Percentiles rank a stretch among this genome's conserved stretches.
These are phyloP conservation scores for Drechslerella coelobrocha DNA, from an alignment of 2,329 filamentous ascomycete species.

Conservation along the genomic window DNA sequence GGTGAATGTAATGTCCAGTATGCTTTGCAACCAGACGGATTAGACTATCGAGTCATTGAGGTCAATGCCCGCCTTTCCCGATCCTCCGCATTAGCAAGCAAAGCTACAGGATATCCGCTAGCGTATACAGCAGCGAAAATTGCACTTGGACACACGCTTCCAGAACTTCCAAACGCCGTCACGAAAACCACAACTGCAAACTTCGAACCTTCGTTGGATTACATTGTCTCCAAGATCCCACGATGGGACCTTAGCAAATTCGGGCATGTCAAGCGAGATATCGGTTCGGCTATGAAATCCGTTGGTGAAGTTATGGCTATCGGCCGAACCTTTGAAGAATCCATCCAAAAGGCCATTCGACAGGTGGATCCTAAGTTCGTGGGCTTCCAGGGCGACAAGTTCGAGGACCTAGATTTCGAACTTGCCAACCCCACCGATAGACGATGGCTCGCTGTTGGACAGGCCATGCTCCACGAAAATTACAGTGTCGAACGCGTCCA, in stretches of 20 bases:
- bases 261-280: constrained; percentile 96
- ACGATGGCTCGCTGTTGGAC: constrained; percentile 94
- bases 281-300: constrained; percentile 98
- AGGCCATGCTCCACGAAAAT: constrained; percentile 96
- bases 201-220: constrained; percentile 96
- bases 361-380: constrained; percentile 92
- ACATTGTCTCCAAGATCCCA: constrained; percentile 98
- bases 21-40: constrained; percentile 90
- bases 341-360: constrained; percentile 97
- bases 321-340: constrained; percentile 96
- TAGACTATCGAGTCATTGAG: constrained; percentile 98
- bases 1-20: constrained; percentile 99
- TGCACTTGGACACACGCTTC: constrained; percentile 90
- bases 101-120: constrained; percentile 95
- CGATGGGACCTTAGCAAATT: constrained; percentile 99
- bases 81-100: constrained; percentile 94
- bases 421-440: constrained; percentile 93
- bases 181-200: constrained; percentile 99
- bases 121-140: constrained; percentile 99
- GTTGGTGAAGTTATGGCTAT: constrained; percentile 99
- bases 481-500: constrained; percentile 92
- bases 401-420: constrained; percentile 88
- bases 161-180: constrained; percentile 94
- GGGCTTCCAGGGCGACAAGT: constrained; percentile 94
- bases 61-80: constrained; percentile 98